phyloP scores from a whole-genome alignment of 1,139 yeast genomes.

The Lodderomyces parapsilosis region DNA sequence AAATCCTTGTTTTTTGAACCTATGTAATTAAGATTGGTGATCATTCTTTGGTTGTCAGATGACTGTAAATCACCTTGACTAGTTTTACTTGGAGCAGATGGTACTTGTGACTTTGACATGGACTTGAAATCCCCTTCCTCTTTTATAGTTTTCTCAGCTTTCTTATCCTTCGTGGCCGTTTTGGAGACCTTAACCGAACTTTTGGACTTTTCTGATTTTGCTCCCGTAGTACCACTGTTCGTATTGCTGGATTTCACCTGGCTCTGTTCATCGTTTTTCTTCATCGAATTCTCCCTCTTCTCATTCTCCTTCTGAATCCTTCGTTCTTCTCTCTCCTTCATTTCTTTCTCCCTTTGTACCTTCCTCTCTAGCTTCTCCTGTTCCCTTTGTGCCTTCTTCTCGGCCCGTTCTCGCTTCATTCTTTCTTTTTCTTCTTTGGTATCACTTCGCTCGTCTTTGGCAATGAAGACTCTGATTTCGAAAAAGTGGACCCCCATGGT shows the following conservation, averaged over 20 bases:
- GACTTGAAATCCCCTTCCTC: background rate
- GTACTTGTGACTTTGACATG: background rate
- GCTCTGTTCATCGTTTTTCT: slow-evolving; percentile 2
- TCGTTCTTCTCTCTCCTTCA: slow-evolving; percentile 11
- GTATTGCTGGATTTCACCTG: slow-evolving; percentile 1
- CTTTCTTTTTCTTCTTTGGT: slow-evolving; percentile 31
- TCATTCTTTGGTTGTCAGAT: slow-evolving; percentile 73
- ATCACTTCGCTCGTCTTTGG: slow-evolving; percentile 65
- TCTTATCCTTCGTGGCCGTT: background rate
- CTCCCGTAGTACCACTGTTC: slow-evolving; percentile 4
- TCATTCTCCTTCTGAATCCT: slow-evolving; percentile 9
- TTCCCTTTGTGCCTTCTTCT: slow-evolving; percentile 16
- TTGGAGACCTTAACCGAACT: background rate
- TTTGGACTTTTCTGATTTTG: slow-evolving; percentile 2
- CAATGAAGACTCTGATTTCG: slow-evolving; percentile 73
- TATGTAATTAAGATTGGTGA: slow-evolving; percentile 75
- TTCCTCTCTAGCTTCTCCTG: slow-evolving; percentile 9
- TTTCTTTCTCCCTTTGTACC: slow-evolving; percentile 6
- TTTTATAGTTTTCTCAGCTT: background rate
- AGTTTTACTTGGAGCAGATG: background rate
- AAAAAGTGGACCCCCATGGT: slow-evolving; percentile 82
- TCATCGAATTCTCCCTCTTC: slow-evolving; percentile 2
- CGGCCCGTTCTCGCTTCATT: slow-evolving; percentile 29
- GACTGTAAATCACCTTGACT: slow-evolving; percentile 47
- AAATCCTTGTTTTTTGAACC: slow-evolving; percentile 72